Conservation (phyloP, 495 filamentous ascomycete species). For the Hyaloscypha bicolor region DNA sequence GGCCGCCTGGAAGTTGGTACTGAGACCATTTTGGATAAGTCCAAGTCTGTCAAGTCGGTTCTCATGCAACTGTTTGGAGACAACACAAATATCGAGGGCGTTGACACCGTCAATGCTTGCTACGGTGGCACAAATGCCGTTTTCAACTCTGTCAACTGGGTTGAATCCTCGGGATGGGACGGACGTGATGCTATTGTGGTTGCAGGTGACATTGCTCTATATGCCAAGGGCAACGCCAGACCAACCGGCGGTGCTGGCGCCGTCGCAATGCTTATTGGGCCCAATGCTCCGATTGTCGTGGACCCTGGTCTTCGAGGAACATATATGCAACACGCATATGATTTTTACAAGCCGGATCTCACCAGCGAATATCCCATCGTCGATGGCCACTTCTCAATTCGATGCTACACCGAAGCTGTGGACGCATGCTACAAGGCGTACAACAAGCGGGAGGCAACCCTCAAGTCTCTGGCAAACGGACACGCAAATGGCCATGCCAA, state of each 20-base stretch:
- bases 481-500: constrained; percentile 59
- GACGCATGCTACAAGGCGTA: constrained; percentile 97
- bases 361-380: constrained; percentile 98
- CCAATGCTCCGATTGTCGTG: constrained; percentile 86
- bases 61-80: constrained; percentile 94
- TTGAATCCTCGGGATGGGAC: constrained; percentile 98
- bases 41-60: constrained; percentile 99
- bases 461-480: constrained; percentile 58
- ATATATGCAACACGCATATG: constrained; percentile 95
- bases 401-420: constrained; percentile 94
- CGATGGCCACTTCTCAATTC: constrained; percentile 92
- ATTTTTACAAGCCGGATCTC: constrained; percentile 99
- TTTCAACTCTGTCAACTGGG: constrained; percentile 96
- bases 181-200: constrained; percentile 92
- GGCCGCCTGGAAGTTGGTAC: constrained; percentile 97
- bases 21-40: constrained; percentile 98
- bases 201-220: constrained; percentile 95
- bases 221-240: constrained; percentile 93
- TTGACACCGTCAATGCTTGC: constrained; percentile 97
- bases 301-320: constrained; percentile 90
- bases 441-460: constrained; percentile 74
- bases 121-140: constrained; percentile 98
- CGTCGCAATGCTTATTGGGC: constrained; percentile 93
- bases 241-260: constrained; percentile 95
- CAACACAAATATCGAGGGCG: constrained; percentile 91